Evolutionary conservation across 176 grass and related monocot genomes (phyloP).

Genomic region (Thinopyrum elongatum): DNA sequence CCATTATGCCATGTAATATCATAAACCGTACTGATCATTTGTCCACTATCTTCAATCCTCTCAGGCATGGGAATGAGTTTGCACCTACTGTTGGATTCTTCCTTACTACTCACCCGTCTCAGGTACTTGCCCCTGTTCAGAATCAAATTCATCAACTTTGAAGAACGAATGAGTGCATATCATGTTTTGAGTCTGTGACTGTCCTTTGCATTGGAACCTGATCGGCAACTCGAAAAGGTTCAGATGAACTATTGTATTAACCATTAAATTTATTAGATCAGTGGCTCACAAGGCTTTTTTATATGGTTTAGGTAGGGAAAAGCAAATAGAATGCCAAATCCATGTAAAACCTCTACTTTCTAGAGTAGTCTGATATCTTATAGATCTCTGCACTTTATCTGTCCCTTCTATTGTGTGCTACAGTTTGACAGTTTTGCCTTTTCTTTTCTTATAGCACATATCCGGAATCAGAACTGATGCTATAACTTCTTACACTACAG

Average conservation of each 20-base stretch:
- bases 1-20: background rate
- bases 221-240: background rate
- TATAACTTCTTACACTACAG: background rate
- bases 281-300: background rate
- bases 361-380: background rate
- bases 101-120: slow-evolving; percentile 48
- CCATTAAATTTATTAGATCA: background rate
- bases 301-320: background rate
- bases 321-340: background rate
- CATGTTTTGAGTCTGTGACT: background rate
- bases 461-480: background rate
- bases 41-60: background rate
- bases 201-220: background rate
- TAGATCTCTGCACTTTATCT: background rate
- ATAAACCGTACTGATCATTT: background rate
- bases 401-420: background rate
- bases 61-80: slow-evolving; percentile 72
- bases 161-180: background rate
- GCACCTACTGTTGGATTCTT: slow-evolving; percentile 72
- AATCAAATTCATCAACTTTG: background rate
- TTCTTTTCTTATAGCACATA: too few species aligned
- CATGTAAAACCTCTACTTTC: background rate
- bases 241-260: background rate
- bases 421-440: background rate
- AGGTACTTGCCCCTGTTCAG: slow-evolving; percentile 39